These are phyloP conservation scores for Pythium grandisporangium DNA, from an alignment of 352 stramenopile genomes.

Conservation along the genomic window DNA sequence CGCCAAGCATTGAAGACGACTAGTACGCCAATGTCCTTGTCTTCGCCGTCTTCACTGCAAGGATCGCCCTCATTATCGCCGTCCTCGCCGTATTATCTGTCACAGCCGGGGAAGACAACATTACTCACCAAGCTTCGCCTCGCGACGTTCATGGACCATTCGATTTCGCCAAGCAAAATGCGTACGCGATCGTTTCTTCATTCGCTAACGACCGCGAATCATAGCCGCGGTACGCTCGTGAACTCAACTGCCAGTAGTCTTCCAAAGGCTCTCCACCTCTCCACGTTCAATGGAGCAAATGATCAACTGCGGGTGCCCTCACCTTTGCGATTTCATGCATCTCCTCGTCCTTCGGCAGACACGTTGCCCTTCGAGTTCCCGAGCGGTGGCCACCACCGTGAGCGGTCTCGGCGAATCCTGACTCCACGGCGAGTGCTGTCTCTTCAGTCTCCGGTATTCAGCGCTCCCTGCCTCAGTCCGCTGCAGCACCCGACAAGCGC, in stretches of 20 bases:
- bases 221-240: too few species aligned
- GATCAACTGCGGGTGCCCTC: too few species aligned
- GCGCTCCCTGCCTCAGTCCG: constrained; percentile 8
- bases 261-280: too few species aligned
- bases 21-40: not conserved
- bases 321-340: too few species aligned
- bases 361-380: too few species aligned
- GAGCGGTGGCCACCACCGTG: too few species aligned
- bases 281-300: too few species aligned
- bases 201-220: too few species aligned
- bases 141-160: not conserved
- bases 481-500: not conserved
- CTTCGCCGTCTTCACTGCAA: not conserved
- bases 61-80: not conserved
- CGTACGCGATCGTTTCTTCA: not conserved
- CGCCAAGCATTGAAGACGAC: constrained; percentile 15
- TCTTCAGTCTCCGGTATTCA: too few species aligned
- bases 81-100: not conserved
- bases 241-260: too few species aligned
- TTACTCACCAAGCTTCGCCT: not conserved
- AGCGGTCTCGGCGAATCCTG: not conserved
- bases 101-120: not conserved
- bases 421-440: not conserved
- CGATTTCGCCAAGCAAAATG: not conserved
- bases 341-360: too few species aligned